Base-by-base conservation (phyloP, 2,329 filamentous ascomycete genomes). In the Fonsecaea erecta region DNA sequence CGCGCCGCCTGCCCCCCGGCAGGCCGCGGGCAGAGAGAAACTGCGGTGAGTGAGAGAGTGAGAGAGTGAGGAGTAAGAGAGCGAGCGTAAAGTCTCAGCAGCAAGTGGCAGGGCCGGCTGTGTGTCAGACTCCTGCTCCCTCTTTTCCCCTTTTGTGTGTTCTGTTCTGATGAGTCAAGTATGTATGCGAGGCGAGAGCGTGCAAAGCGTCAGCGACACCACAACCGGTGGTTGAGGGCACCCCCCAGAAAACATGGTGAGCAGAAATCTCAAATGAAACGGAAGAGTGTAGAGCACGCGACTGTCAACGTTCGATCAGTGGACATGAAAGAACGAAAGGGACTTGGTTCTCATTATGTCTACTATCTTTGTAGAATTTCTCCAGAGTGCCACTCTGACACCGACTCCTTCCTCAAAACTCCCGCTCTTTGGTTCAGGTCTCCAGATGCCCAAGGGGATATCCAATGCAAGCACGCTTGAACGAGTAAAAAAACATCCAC, bases 401-500 rank as follows among this genome's bases (percentile, higher is more conserved):
- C 24, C 43, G 9, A 48, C 43, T 48, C 43, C 11, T 48, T 9
- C 2, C 43, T 18, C 4, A 2, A 24, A 24, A 48, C 43, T 24
- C 43, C 43, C 43, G 43, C 43, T 48, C 18, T 24, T 11, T 24
- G 9, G 9, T 48, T 21, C 37, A 18, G 18, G 21, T 26, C 43
- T 48, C n/a, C 43, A 48, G 9, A 48, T 48, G 43, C 43, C 9
- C 18, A 9, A 24, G 21, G 43, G 43, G 21, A 52, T 51, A 60
- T 60, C 43, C 57, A 60, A 60, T 60, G 57, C 57, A 35, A 16
- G 40, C 3, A 60, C 57, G 57, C 57, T 60, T 35, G 43, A 60
- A 30, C 43, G 43, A 24, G 28, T 18, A 18, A 26, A 52, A 30
- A 34, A 3, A 8, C 51, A 21, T 34, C 4, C 51, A 53, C 11